A percentile compares a stretch with the other conserved stretches of the same genome.
These are phyloP conservation scores for Leptographium lundbergii DNA, from an alignment of 2,329 filamentous ascomycete species.

Conservation along the genomic window DNA sequence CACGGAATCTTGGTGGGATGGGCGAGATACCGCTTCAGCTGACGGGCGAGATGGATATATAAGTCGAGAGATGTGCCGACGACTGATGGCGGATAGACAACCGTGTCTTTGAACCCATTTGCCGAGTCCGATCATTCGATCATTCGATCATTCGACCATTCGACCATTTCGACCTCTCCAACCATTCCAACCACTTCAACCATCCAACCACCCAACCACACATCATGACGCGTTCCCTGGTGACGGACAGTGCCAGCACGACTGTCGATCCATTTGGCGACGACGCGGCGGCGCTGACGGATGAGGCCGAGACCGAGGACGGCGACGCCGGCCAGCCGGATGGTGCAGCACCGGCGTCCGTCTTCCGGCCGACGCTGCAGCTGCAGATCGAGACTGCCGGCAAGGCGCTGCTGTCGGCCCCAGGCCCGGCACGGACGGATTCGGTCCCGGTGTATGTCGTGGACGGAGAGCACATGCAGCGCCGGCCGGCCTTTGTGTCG, in stretches of 20 bases:
- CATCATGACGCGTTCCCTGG: no score
- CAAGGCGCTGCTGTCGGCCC: conserved; percentile 28
- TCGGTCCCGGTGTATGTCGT: conserved; percentile 31
- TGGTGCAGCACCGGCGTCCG: neutral
- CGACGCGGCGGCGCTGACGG: neutral
- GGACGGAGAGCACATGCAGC: neutral
- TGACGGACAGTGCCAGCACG: neutral
- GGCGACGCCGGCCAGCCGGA: conserved; percentile 11
- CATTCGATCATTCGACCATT: no score
- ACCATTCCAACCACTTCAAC: no score
- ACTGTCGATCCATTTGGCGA: neutral
- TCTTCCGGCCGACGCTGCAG: conserved; percentile 16
- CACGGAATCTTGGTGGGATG: no score
- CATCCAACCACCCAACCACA: no score
- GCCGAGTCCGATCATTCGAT: no score
- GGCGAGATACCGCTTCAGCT: no score
- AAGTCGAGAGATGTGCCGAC: no score
- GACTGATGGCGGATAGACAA: no score
- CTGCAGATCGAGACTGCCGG: conserved; percentile 38
- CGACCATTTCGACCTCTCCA: no score
- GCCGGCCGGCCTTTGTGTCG: conserved; percentile 32
- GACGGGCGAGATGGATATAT: no score
- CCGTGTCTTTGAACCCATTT: no score
- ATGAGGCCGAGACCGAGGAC: neutral
- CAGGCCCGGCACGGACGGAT: conserved; percentile 19